Evolutionary conservation across 371 early-diverging fungal species (phyloP), one percentile per base, ranked within the genome.

Genomic region (Coemansia sp.): DNA sequence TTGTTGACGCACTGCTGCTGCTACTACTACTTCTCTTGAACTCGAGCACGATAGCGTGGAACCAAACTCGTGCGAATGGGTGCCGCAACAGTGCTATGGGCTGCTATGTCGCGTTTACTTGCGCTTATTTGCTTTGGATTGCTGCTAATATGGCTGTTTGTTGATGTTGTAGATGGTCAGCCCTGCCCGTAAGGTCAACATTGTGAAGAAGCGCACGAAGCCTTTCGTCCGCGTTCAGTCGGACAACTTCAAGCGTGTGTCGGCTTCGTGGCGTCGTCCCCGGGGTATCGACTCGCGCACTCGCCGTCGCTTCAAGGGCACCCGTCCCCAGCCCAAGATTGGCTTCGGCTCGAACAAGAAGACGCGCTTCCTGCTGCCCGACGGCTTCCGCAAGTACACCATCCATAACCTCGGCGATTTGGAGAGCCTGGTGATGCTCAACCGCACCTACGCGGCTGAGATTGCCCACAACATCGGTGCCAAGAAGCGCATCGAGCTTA

Each of bases 261-360:
- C 88, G 83, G 87, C 87, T 77, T 92, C 96, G 74, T 99, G 99
- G 99, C 92, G 99, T 86, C 96, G 95, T 86, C 99, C 99, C 83
- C 94, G 92, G 87, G 99, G 99, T 96, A 99, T 99, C 84, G 99
- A 99, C 83, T 95, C 93, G 89, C 87, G 94, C 78, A 97, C 99
- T 78, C 94, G 99, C 78, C 90, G 98, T 81, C 91, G 97, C 70
- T 94, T 99, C 90, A 93, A 92, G 87, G 99, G 99, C 74, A 87
- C 90, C 70, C 90, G 95, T 70, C 88, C 93, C 79, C 99, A 99
- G 98, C 99, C 99, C 85, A 95, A 94, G 88, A 99, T 98, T 71
- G 99, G 99, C 85, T 98, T 95, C 81, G 98, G 97, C 65, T 93
- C 95, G 78, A 94, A 93, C 91, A 88, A 90, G 82, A 88, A 90